phyloP scores from a whole-genome alignment of 129 eudicot species.

The Erigeron canadensis region DNA sequence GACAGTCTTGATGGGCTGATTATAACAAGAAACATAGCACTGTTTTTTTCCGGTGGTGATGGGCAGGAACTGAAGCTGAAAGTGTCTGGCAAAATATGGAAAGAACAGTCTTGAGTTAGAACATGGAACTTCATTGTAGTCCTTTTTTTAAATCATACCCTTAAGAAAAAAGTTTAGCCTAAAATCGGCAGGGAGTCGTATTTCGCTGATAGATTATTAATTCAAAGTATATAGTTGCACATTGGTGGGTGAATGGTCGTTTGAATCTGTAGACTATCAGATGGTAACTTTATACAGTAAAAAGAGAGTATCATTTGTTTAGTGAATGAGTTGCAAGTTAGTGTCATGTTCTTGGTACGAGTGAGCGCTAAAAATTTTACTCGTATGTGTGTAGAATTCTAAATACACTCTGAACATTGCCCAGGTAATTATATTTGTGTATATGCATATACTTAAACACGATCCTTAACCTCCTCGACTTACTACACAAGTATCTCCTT shows the following conservation, averaged over 20 bases:
- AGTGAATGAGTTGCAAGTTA: not conserved
- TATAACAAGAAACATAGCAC: slow-evolving; percentile 48
- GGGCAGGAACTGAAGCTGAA: slow-evolving; percentile 58
- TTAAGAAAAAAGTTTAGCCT: not conserved
- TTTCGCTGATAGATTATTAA: slow-evolving; percentile 1
- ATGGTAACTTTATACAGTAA: not conserved
- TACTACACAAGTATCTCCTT: too few species aligned
- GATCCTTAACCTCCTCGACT: too few species aligned
- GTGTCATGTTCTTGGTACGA: too few species aligned
- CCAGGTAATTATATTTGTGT: too few species aligned
- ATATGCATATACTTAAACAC: too few species aligned
- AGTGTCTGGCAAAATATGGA: slow-evolving; percentile 69
- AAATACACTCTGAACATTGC: too few species aligned
- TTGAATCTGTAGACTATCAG: not conserved
- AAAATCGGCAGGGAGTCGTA: not conserved
- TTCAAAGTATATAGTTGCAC: slow-evolving; percentile 1
- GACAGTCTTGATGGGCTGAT: slow-evolving; percentile 60
- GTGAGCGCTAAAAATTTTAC: too few species aligned
- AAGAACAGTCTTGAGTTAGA: slow-evolving; percentile 35
- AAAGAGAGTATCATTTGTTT: not conserved
- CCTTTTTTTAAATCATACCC: not conserved
- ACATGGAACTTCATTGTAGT: not conserved
- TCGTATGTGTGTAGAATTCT: too few species aligned
- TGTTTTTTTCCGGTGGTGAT: slow-evolving; percentile 69
- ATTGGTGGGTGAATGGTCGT: not conserved